Evolutionary conservation across 2,329 filamentous ascomycete genomes (phyloP), one percentile per base, ranked within the genome.

Genomic region (Sordariomycetes sp.): DNA sequence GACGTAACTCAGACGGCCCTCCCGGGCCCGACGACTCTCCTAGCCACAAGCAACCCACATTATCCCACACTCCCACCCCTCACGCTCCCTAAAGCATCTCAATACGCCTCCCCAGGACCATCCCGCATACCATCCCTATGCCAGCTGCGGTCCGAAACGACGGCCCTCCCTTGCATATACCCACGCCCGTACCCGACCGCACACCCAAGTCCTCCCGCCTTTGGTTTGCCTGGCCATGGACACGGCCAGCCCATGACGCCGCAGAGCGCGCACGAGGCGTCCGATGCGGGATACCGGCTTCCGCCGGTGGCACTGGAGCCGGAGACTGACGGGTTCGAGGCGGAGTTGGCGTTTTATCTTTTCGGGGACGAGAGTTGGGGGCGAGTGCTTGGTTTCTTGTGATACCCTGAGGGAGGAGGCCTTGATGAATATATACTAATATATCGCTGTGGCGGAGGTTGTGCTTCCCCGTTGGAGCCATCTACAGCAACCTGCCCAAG

Each of bases 311-410:
- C 62, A 39, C 63, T 72, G 4, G 65, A 64, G 2, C 67, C 69
- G n/a, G 63, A 66, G 8, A 70, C 70, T 51, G 76, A 78, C 57
- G 75, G 75, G 1, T 78, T 73, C 59, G 72, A 76, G 60, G 67
- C 64, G 10, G 76, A 77, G 62, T 62, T 78, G 55, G 72, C 73
- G 59, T 70, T 69, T 53, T 73, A 73, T 57, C 69, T 76, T 25
- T 67, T 74, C 45, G 74, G 74, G 1, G 64, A 68, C 1, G 45
- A 56, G n/a, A 32, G 25, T n/a, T 20, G 39, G 54, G 34, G 35
- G 53, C 24, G 58, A 54, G 25, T 34, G 39, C 32, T 56, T 51
- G 39, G 42, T 24, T 51, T 32, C 51, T n/a, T 28, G 13, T 51
- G 42, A 50, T 34, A 50, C 45, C 39, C 17, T 17, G 39, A 17